Base-by-base conservation (phyloP, 257 asterid species). In the Solanum acaule region DNA sequence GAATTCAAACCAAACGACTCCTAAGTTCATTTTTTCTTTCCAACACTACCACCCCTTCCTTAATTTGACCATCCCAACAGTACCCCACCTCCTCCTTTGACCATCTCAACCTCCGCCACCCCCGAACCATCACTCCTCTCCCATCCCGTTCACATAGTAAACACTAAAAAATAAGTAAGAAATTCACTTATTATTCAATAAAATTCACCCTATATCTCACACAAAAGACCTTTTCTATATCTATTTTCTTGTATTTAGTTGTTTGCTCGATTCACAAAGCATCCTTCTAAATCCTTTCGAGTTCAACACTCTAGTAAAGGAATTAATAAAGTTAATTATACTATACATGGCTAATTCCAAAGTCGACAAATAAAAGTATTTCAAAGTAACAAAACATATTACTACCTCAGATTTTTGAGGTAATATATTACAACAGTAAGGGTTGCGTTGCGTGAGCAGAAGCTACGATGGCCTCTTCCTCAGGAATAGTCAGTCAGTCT, bases 341-440 rank as follows among this genome's bases (percentile, higher is more conserved):
- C 75, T 59, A 59, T 59, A 20, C 0, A 9, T 86, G 78, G 29
- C 61, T 67, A 84, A 44, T 86, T 76, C 25, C 44, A 84, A 77
- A 38, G 42, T 78, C 25, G 77, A 85, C 89, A 65, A 88, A 83
- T 85, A 87, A 90, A 86, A 90, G 68, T 27, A 88, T 88, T 88
- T 88, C 86, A 83, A 73, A 86, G 79, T 83, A 63, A 88, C 86
- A 27, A 44, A 44, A 29, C 85, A 44, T 79, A 78, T 14, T 16
- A 15, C 15, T 27, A 49, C 31, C 44, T 31, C 29, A 18, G 18
- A 81, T 29, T 81, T 35, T 46, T 13, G 86, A 38, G 29, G 76
- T 70, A 52, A 52, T 6, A 52, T 52, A 52, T 52, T 18, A 52
- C 63, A 52, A 52, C 37, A 42, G 37, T 42, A 25, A 27, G 85